phyloP scores from a whole-genome alignment of 352 stramenopile species.

The Phytophthora podocarpi region DNA sequence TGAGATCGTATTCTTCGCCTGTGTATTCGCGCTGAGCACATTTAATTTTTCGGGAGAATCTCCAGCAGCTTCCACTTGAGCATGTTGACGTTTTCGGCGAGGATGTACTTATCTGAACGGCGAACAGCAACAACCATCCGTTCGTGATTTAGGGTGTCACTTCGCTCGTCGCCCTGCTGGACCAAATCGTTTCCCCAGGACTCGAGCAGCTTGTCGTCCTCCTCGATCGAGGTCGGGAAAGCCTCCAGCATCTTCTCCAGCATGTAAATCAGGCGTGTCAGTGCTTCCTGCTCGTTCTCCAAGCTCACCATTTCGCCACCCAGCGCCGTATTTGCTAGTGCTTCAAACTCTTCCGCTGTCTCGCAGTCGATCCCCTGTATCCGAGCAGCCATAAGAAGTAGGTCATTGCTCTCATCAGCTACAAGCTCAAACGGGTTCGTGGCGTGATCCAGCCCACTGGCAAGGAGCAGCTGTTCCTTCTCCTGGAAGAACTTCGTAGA shows the following conservation, averaged over 20 bases:
- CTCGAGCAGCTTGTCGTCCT: slow-evolving; percentile 45
- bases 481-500: slow-evolving; percentile 48
- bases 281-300: slow-evolving; percentile 55
- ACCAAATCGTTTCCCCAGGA: slow-evolving; percentile 26
- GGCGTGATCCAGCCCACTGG: slow-evolving; percentile 65
- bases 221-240: slow-evolving; percentile 51
- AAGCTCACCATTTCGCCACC: slow-evolving; percentile 59
- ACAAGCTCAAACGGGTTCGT: slow-evolving; percentile 71
- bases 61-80: slow-evolving; percentile 75
- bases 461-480: slow-evolving; percentile 50
- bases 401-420: slow-evolving; percentile 61
- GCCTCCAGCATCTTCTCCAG: slow-evolving; percentile 64
- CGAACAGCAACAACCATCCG: slow-evolving; percentile 62
- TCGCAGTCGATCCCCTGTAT: slow-evolving; percentile 71
- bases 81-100: slow-evolving; percentile 68
- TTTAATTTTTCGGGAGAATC: slow-evolving; percentile 46
- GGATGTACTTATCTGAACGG: slow-evolving; percentile 65
- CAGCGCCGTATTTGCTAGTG: slow-evolving; percentile 46
- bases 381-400: slow-evolving; percentile 64
- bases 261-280: slow-evolving; percentile 65
- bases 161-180: slow-evolving; percentile 23
- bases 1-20: slow-evolving; percentile 4
- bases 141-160: slow-evolving; percentile 42
- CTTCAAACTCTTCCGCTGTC: slow-evolving; percentile 43
- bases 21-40: background rate